Evolutionary conservation across 257 asterid genomes (phyloP).

Genomic region (Nicotiana tabacum): DNA sequence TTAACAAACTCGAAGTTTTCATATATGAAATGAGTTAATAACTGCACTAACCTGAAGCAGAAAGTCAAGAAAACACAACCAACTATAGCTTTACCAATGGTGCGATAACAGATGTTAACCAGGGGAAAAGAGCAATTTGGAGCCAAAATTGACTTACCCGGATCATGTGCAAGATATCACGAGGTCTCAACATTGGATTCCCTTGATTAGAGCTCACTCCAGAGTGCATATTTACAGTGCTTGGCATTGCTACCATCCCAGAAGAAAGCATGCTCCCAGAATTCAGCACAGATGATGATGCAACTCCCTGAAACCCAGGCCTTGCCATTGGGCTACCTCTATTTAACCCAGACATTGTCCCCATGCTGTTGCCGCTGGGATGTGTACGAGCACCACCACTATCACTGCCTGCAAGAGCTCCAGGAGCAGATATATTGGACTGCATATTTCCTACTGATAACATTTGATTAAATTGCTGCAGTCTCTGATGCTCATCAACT

Average conservation of each 20-base stretch:
- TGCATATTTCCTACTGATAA: constrained; percentile 57
- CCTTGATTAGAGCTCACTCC: constrained; percentile 67
- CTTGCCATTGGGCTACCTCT: constrained; percentile 65
- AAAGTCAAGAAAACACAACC: background rate
- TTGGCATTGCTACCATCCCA: constrained; percentile 44
- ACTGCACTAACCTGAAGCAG: background rate
- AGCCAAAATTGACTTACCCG: constrained; percentile 47
- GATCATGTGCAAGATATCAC: constrained; percentile 57
- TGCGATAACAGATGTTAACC: background rate
- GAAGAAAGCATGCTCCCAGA: constrained; percentile 62
- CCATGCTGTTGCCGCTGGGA: constrained; percentile 64
- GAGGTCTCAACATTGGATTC: constrained; percentile 57
- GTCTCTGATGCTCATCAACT: constrained; percentile 75
- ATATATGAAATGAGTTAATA: background rate
- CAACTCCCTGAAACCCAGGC: constrained; percentile 69
- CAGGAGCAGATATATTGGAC: constrained; percentile 51
- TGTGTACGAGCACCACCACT: constrained; percentile 69
- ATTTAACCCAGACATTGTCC: constrained; percentile 45
- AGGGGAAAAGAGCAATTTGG: constrained; percentile 1
- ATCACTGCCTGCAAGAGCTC: constrained; percentile 51
- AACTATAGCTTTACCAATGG: background rate
- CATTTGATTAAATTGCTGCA: constrained; percentile 64
- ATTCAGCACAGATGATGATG: constrained; percentile 56
- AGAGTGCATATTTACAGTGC: constrained; percentile 53
- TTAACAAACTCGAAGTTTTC: background rate